These are phyloP conservation scores for Tetraselmis striata DNA, from an alignment of 139 green algal species.

Conservation along the genomic window DNA sequence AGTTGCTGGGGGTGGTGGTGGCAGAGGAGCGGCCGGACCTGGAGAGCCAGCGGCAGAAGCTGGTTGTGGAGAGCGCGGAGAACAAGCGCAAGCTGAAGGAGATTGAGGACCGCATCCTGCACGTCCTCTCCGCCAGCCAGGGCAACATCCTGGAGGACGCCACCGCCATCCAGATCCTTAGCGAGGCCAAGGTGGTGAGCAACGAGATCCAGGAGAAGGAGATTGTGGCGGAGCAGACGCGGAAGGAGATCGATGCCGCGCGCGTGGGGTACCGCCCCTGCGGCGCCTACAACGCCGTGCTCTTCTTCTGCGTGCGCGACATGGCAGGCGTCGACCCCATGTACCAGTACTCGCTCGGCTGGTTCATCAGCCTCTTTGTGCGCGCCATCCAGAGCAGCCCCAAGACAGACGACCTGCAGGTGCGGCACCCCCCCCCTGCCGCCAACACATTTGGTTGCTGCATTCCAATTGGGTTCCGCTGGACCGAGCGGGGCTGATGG, in stretches of 20 bases:
- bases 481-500: background rate
- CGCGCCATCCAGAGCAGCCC: slow-evolving; percentile 22
- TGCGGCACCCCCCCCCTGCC: slow-evolving; percentile 43
- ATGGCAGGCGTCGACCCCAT: slow-evolving; percentile 35
- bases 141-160: slow-evolving; percentile 43
- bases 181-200: slow-evolving; percentile 32
- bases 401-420: slow-evolving; percentile 42
- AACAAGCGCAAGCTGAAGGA: slow-evolving; percentile 59
- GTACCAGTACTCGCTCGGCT: slow-evolving; percentile 52
- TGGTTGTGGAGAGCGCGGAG: slow-evolving; percentile 36
- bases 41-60: slow-evolving; percentile 50
- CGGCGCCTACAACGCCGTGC: slow-evolving; percentile 45
- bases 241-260: slow-evolving; percentile 52
- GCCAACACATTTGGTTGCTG: too few relatives aligned
- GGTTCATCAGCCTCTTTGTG: slow-evolving; percentile 33
- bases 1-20: slow-evolving; percentile 65
- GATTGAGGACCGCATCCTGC: slow-evolving; percentile 54
- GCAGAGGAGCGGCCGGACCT: slow-evolving; percentile 61
- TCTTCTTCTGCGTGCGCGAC: slow-evolving; percentile 67
- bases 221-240: slow-evolving; percentile 46
- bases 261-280: slow-evolving; percentile 44
- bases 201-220: slow-evolving; percentile 20
- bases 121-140: slow-evolving; percentile 30
- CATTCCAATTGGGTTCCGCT: background rate
- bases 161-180: slow-evolving; percentile 28